phyloP scores from a whole-genome alignment of 805 yeast species.

The Kodamaea restingae region DNA sequence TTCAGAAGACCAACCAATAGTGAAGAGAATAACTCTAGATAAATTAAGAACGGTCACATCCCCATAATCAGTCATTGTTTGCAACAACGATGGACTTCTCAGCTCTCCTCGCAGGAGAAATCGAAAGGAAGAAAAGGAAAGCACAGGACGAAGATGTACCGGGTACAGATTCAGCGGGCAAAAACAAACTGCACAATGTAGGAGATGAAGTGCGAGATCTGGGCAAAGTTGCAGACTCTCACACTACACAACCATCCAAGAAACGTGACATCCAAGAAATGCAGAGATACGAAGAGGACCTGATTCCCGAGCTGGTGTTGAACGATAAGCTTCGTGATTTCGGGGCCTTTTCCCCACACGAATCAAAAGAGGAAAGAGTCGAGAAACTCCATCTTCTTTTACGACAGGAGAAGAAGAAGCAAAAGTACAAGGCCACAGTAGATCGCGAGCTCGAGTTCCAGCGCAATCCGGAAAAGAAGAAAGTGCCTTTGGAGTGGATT shows the following conservation, averaged over 20 bases:
- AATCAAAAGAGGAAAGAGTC: conserved; percentile 17
- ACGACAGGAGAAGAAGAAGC: conserved; percentile 14
- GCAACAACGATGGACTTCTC: conserved; percentile 43
- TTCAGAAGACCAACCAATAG: no score
- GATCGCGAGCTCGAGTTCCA: conserved; percentile 21
- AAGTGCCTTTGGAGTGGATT: conserved; percentile 9
- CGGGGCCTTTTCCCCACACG: conserved; percentile 5
- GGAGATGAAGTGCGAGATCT: no score
- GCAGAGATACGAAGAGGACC: background rate
- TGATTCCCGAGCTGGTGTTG: conserved; percentile 13
- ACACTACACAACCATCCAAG: no score
- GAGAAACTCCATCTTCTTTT: conserved; percentile 17
- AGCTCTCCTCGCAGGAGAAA: conserved; percentile 44
- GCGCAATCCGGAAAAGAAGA: conserved; percentile 9
- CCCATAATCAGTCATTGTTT: background rate
- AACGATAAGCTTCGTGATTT: conserved; percentile 14
- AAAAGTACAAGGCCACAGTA: conserved; percentile 22
- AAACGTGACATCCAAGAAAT: no score
- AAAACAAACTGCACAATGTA: no score
- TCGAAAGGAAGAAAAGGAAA: conserved; percentile 39
- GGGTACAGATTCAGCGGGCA: no score
- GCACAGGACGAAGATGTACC: conserved; percentile 7
- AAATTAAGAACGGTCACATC: no score
- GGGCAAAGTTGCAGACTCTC: no score
- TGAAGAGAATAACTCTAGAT: no score